Conservation (phyloP, 768 basidiomycete genomes). For the Daedalea quercina region DNA sequence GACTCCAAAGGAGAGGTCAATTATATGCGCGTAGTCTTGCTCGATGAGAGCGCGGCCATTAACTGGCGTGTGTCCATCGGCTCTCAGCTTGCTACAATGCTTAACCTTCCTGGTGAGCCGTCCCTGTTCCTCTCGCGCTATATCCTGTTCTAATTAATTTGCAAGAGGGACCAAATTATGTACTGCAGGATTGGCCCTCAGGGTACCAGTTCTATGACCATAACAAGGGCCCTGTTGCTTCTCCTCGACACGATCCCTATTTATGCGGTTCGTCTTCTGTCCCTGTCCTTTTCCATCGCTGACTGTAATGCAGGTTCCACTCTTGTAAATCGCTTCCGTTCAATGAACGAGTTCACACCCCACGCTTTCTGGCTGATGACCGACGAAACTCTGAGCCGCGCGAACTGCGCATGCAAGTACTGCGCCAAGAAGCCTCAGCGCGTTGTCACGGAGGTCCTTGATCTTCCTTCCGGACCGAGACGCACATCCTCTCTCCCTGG, state of each 20-base stretch:
- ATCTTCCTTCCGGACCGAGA: constrained; percentile 31
- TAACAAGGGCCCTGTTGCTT: constrained; percentile 49
- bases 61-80: constrained; percentile 48
- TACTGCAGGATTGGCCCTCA: constrained; percentile 57
- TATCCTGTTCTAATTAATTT: constrained; percentile 1
- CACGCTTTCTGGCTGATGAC: constrained; percentile 76
- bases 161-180: constrained; percentile 47
- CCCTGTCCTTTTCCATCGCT: not conserved
- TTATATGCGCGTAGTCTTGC: constrained; percentile 50
- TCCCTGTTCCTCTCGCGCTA: not conserved
- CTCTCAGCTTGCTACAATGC: constrained; percentile 31
- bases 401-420: constrained; percentile 69
- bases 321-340: constrained; percentile 55
- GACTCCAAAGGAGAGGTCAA: constrained; percentile 65
- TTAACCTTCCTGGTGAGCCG: constrained; percentile 45
- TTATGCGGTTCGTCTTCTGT: constrained; percentile 49
- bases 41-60: constrained; percentile 44
- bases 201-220: constrained; percentile 73
- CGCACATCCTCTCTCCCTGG: constrained; percentile 3
- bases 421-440: constrained; percentile 64
- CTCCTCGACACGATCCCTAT: constrained; percentile 71
- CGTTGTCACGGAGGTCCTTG: constrained; percentile 59
- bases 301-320: constrained; percentile 29
- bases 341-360: constrained; percentile 79
- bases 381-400: constrained; percentile 39